Evolutionary conservation across 2,329 filamentous ascomycete genomes (phyloP), one percentile per base, ranked within the genome.

Genomic region (Sporothrix curviconia): DNA sequence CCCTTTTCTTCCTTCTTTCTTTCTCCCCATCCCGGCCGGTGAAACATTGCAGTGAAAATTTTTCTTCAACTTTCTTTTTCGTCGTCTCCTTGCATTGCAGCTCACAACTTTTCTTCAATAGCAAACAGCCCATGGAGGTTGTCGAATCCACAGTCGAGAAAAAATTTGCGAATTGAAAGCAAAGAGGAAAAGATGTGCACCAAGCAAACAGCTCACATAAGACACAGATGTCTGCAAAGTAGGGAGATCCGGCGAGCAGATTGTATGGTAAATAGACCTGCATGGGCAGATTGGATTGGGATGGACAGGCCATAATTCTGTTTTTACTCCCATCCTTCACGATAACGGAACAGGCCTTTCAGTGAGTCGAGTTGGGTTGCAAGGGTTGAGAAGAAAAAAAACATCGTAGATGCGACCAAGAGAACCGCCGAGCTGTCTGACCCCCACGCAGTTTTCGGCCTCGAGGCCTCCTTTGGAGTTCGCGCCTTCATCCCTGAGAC

Each of bases 361-460:
- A n/a, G n/a, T 17, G 24, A 11, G 12, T 12, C 30, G 28, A 15
- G 22, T 43, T 34, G 51, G 37, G 17, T 22, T 22, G 51, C 39
- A 34, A 28, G 25, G 50, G 39, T 43, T 24, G 39, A n/a, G n/a
- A n/a, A n/a, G n/a, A n/a, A n/a, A n/a, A n/a, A n/a, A n/a, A n/a
- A n/a, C n/a, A n/a, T n/a, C n/a, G n/a, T n/a, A 54, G 36, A 53
- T 42, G 17, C 36, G 36, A 32, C 50, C 28, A 52, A 7, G 15
- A 25, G 47, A 51, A 51, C 32, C 34, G 22, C 36, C 34, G 15
- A 39, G 24, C 30, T 44, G 51, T 7, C 32, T 44, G 51, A 54
- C 51, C 51, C 51, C 51, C 51, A 44, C 39, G 39, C 51, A 28
- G 28, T 43, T 54, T 36, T 54, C 39, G 39, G 51, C 51, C 51